These are phyloP conservation scores for Hypoxylon fragiforme DNA, from an alignment of 495 filamentous ascomycete species.

Conservation along the genomic window DNA sequence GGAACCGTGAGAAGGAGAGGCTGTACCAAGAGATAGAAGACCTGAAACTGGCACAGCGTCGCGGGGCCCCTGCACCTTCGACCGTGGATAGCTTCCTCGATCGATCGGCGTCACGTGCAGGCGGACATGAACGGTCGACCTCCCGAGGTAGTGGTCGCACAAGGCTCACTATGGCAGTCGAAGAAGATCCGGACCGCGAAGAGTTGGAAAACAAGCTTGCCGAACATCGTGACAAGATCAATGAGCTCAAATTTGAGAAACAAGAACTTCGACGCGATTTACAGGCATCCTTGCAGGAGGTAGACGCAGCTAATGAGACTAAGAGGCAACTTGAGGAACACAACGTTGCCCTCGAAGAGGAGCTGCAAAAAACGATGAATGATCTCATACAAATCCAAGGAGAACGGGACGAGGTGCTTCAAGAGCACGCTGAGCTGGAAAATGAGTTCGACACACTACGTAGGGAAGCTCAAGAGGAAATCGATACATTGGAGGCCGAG, in stretches of 20 bases:
- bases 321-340: slow-evolving; percentile 63
- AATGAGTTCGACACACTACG: slow-evolving; percentile 75
- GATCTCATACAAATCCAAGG: slow-evolving; percentile 80
- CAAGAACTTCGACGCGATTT: slow-evolving; percentile 77
- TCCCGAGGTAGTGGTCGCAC: slow-evolving; percentile 75
- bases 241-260: slow-evolving; percentile 80
- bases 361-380: slow-evolving; percentile 73
- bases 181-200: slow-evolving; percentile 82
- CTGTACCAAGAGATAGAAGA: slow-evolving; percentile 97
- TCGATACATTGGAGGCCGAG: slow-evolving; percentile 80
- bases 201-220: slow-evolving; percentile 81
- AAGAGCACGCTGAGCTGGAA: slow-evolving; percentile 77
- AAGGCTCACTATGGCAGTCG: slow-evolving; percentile 57
- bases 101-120: slow-evolving; percentile 83
- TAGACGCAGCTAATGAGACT: slow-evolving; percentile 62
- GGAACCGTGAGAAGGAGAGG: slow-evolving; percentile 91
- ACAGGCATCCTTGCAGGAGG: slow-evolving; percentile 65
- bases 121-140: slow-evolving; percentile 62
- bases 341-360: slow-evolving; percentile 67
- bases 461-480: slow-evolving; percentile 79
- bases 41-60: slow-evolving; percentile 81
- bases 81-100: slow-evolving; percentile 92
- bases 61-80: slow-evolving; percentile 59
- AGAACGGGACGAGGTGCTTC: slow-evolving; percentile 84
- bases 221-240: slow-evolving; percentile 82